A percentile compares a stretch with the other conserved stretches of the same genome.
These are phyloP conservation scores for Candida gorgasii DNA, from an alignment of 805 yeast species.

Conservation along the genomic window DNA sequence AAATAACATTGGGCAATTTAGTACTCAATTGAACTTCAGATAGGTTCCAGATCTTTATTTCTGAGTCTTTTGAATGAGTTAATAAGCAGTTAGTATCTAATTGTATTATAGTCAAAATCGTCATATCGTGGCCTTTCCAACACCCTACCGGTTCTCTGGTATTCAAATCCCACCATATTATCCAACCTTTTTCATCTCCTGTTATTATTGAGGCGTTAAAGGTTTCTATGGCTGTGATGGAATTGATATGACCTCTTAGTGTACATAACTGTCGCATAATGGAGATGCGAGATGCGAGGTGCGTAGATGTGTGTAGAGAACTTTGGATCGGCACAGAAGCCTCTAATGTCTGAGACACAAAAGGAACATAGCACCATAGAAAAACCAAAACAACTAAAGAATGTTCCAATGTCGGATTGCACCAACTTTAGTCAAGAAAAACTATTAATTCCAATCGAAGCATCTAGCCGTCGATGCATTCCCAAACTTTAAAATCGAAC, in stretches of 20 bases:
- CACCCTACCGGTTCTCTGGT: constrained; percentile 55
- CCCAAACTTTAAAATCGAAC: no score
- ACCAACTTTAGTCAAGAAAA: no score
- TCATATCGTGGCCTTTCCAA: constrained; percentile 61
- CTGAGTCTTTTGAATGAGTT: constrained; percentile 71
- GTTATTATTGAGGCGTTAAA: constrained; percentile 38
- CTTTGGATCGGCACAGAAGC: no score
- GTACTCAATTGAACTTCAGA: neutral
- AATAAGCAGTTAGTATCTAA: constrained; percentile 31
- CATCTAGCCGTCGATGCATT: no score
- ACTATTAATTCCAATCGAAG: no score
- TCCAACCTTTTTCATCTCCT: constrained; percentile 63
- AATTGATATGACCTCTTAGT: constrained; percentile 17
- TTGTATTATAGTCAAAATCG: constrained; percentile 47
- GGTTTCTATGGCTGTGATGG: constrained; percentile 10
- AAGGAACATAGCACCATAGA: no score
- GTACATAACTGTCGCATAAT: constrained; percentile 16
- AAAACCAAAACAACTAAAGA: no score
- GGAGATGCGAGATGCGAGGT: no score
- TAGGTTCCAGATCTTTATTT: constrained; percentile 47
- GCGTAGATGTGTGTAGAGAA: no score
- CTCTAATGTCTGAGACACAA: no score
- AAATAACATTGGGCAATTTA: constrained; percentile 13
- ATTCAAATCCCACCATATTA: constrained; percentile 64
- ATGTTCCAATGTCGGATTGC: no score